Evolutionary conservation across 257 asterid species (phyloP).

Genomic region (Anisodus tanguticus): DNA sequence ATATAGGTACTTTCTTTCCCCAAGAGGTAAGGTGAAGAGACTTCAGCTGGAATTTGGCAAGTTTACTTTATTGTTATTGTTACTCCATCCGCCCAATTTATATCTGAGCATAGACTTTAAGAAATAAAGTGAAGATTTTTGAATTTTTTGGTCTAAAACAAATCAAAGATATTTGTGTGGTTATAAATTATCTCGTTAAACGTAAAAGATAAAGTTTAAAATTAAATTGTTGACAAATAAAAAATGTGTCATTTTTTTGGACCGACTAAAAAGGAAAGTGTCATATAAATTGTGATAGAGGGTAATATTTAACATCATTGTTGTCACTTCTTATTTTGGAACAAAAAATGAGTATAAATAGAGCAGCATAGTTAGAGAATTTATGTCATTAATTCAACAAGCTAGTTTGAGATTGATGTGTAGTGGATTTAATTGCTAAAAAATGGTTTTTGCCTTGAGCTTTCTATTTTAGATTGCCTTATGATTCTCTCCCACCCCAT

Average conservation of each 20-base stretch:
- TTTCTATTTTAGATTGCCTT: no score
- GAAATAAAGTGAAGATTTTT: no score
- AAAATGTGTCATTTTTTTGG: no score
- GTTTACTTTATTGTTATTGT: background rate
- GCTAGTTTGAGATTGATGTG: background rate
- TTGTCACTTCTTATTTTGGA: background rate
- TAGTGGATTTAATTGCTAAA: background rate
- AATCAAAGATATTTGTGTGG: no score
- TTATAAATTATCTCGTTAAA: no score
- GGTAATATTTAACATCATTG: background rate
- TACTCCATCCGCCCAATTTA: no score
- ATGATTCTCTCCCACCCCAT: background rate
- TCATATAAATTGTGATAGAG: no score
- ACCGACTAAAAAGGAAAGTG: no score
- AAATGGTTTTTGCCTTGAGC: background rate
- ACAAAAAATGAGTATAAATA: constrained; percentile 2
- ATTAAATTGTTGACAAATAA: no score
- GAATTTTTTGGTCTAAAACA: no score
- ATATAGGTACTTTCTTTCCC: background rate
- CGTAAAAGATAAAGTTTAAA: no score
- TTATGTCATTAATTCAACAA: background rate
- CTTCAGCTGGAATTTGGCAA: background rate
- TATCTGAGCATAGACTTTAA: no score
- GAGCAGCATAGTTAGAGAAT: background rate
- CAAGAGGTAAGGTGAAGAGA: background rate